phyloP scores from a whole-genome alignment of 2,329 filamentous ascomycete genomes.

The Phialophora macrospora region DNA sequence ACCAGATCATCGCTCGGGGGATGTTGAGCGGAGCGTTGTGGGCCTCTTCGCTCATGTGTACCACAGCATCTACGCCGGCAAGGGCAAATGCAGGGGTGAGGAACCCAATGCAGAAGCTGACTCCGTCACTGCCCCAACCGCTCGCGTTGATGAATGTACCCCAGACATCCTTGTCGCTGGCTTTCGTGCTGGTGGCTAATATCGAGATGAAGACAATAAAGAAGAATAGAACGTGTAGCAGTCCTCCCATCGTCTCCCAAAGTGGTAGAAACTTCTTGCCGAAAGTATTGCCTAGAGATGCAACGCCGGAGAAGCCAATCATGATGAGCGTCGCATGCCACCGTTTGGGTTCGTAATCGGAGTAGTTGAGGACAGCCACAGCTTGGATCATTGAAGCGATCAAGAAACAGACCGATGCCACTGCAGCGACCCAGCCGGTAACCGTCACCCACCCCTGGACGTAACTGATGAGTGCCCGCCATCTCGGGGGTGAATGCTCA shows the following conservation, averaged over 20 bases:
- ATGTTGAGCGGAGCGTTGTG: constrained; percentile 55
- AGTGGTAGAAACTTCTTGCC: constrained; percentile 43
- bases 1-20: constrained; percentile 56
- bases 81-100: constrained; percentile 43
- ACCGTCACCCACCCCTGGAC: constrained; percentile 45
- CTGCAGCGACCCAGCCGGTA: constrained; percentile 47
- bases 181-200: constrained; percentile 44
- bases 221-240: constrained; percentile 47
- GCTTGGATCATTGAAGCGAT: constrained; percentile 45
- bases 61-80: constrained; percentile 37
- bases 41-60: constrained; percentile 54
- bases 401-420: constrained; percentile 44
- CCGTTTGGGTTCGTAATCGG: constrained; percentile 44
- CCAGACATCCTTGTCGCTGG: constrained; percentile 50
- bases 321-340: constrained; percentile 51
- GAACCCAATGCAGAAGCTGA: constrained; percentile 54
- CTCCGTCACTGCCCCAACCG: constrained; percentile 50
- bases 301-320: constrained; percentile 45
- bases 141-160: constrained; percentile 52
- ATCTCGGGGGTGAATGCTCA: constrained; percentile 41
- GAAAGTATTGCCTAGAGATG: constrained; percentile 41
- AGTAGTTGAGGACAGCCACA: constrained; percentile 46
- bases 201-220: constrained; percentile 47
- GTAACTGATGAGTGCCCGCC: constrained; percentile 29
- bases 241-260: constrained; percentile 40